phyloP scores from a whole-genome alignment of 352 stramenopile species.

The Phytopythium montanum region DNA sequence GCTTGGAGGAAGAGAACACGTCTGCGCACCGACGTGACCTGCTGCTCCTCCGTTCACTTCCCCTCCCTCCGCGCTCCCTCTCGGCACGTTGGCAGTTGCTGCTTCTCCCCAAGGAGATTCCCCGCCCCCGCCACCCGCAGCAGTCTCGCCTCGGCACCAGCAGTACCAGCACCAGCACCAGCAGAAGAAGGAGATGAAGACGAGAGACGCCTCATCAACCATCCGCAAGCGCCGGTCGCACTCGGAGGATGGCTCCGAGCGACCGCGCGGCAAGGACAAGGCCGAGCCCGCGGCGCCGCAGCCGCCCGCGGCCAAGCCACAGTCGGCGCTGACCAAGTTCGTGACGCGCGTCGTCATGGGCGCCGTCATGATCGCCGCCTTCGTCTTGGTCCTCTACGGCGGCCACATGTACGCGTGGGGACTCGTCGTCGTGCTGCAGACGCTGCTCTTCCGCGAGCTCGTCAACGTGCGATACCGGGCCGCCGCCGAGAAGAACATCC shows the following conservation, averaged over 20 bases:
- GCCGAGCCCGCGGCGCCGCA: slow-evolving; percentile 8
- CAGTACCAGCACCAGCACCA: neutral
- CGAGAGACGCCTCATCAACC: slow-evolving; percentile 9
- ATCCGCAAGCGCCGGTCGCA: slow-evolving; percentile 47
- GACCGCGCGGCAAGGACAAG: slow-evolving; percentile 19
- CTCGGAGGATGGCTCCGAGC: slow-evolving; percentile 10
- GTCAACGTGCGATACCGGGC: slow-evolving; percentile 97
- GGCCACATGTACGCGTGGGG: slow-evolving; percentile 81
- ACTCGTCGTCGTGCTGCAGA: slow-evolving; percentile 85
- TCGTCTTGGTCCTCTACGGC: slow-evolving; percentile 71
- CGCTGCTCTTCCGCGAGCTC: slow-evolving; percentile 95
- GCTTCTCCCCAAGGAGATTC: neutral
- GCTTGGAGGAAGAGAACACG: neutral
- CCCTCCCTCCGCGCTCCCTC: neutral
- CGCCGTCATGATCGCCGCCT: slow-evolving; percentile 72
- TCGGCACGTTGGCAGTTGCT: neutral
- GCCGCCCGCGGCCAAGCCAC: slow-evolving; percentile 13
- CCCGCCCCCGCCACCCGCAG: neutral
- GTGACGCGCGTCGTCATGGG: slow-evolving; percentile 70
- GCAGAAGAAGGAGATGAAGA: neutral
- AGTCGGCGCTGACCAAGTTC: slow-evolving; percentile 52
- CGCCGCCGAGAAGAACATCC: slow-evolving; percentile 94
- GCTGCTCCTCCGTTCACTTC: neutral
- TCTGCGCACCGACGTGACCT: neutral
- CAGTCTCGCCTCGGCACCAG: too few relatives aligned